Evolutionary conservation across 2,329 filamentous ascomycete genomes (phyloP).

Genomic region (Bipolaris gigantea): DNA sequence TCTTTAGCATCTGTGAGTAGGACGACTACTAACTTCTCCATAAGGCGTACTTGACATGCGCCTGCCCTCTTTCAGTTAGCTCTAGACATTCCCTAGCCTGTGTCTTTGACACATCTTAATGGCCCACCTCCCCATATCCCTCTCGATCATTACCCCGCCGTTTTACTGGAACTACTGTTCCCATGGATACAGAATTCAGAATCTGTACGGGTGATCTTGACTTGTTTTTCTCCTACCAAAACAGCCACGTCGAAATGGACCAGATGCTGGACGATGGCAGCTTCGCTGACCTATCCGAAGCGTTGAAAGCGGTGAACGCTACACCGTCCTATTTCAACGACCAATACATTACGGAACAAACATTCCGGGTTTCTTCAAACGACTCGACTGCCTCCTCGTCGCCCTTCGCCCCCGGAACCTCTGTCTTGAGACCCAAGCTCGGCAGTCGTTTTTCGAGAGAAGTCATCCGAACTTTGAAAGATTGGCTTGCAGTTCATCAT

Average conservation of each 20-base stretch:
- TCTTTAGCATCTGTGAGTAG: not conserved
- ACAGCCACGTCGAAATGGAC: not conserved
- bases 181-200: not conserved
- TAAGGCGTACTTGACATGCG: slow-evolving; percentile 17
- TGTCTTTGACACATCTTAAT: not conserved
- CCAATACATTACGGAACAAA: slow-evolving; percentile 4
- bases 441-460: slow-evolving; percentile 30
- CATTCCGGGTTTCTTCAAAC: slow-evolving; percentile 9
- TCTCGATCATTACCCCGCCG: not conserved
- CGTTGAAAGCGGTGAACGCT: slow-evolving; percentile 1
- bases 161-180: not conserved
- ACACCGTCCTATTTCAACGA: slow-evolving; percentile 1
- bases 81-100: not conserved
- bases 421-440: slow-evolving; percentile 16
- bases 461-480: slow-evolving; percentile 28
- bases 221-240: not conserved
- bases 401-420: slow-evolving; percentile 11
- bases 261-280: slow-evolving; percentile 4
- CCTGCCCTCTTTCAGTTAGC: slow-evolving; percentile 10
- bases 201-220: not conserved
- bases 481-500: slow-evolving; percentile 29
- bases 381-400: slow-evolving; percentile 19
- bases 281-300: slow-evolving; percentile 10
- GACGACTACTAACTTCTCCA: not conserved
- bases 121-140: slow-evolving; percentile 1